Conservation (phyloP, 2,329 filamentous ascomycete species). For the Spiromastix sp. region DNA sequence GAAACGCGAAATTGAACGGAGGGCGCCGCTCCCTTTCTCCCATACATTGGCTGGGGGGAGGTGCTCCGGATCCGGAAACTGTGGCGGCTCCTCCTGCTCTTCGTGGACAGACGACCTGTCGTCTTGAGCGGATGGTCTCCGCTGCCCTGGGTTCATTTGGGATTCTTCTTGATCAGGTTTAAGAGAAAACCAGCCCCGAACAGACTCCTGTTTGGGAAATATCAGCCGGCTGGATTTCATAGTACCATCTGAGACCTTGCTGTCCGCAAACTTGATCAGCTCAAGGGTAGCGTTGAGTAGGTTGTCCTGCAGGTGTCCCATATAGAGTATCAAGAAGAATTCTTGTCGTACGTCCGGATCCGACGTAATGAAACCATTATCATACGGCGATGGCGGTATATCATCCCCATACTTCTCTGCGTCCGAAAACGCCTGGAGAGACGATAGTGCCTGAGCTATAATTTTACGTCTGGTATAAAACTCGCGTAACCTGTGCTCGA, state of each 20-base stretch:
- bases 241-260: slow-evolving; percentile 51
- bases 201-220: slow-evolving; percentile 47
- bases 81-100: too few relatives aligned
- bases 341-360: slow-evolving; percentile 45
- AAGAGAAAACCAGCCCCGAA: slow-evolving; percentile 52
- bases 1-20: slow-evolving; percentile 48
- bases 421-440: not conserved
- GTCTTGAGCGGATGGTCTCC: too few relatives aligned
- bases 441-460: not conserved
- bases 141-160: too few relatives aligned
- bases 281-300: slow-evolving; percentile 49
- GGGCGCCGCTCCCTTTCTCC: slow-evolving; percentile 49
- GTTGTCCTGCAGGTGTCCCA: slow-evolving; percentile 55
- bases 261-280: slow-evolving; percentile 56
- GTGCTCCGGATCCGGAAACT: slow-evolving; percentile 58
- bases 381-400: too few relatives aligned
- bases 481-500: not conserved
- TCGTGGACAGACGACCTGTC: too few relatives aligned
- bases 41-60: slow-evolving; percentile 51
- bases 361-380: not conserved
- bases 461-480: not conserved
- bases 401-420: too few relatives aligned
- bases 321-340: slow-evolving; percentile 51
- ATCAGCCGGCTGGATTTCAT: slow-evolving; percentile 53
- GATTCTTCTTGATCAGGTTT: slow-evolving; percentile 35